phyloP scores from a whole-genome alignment of 2,329 filamentous ascomycete genomes.

The Fusarium multiceps region DNA sequence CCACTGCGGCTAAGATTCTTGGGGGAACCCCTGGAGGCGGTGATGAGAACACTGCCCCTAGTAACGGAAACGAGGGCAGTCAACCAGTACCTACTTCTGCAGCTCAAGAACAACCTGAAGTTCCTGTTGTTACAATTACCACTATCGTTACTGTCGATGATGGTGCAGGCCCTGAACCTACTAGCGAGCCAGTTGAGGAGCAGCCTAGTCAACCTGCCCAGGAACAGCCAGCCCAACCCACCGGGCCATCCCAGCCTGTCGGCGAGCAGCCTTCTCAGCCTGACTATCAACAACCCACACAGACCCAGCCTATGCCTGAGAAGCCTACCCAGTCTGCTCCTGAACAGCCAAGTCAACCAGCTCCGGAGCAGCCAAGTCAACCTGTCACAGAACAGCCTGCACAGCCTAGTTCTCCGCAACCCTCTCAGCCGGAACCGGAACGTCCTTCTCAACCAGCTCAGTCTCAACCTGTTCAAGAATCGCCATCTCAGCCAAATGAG shows the following conservation, averaged over 20 bases:
- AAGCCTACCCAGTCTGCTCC: slow-evolving; percentile 8
- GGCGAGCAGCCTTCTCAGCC: slow-evolving; percentile 16
- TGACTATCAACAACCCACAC: slow-evolving; percentile 13
- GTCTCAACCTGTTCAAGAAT: slow-evolving; percentile 9
- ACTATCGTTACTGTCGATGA: slow-evolving; percentile 48
- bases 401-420: slow-evolving; percentile 1
- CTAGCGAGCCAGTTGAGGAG: slow-evolving; percentile 17
- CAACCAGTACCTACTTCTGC: slow-evolving; percentile 28
- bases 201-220: slow-evolving; percentile 12
- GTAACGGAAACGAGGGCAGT: slow-evolving; percentile 10
- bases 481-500: slow-evolving; percentile 15
- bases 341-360: slow-evolving; percentile 12
- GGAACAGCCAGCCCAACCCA: slow-evolving; percentile 22
- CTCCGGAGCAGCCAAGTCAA: slow-evolving; percentile 6
- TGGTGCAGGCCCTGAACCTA: slow-evolving; percentile 21
- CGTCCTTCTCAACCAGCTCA: slow-evolving; percentile 11
- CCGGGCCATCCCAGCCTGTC: slow-evolving; percentile 8
- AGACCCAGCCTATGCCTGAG: slow-evolving; percentile 13
- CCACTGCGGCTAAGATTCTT: slow-evolving; percentile 57
- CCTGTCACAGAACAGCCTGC: slow-evolving; percentile 16
- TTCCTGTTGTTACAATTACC: slow-evolving; percentile 48
- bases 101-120: slow-evolving; percentile 20
- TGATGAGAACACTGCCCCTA: slow-evolving; percentile 15
- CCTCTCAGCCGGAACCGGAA: neutral
- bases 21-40: slow-evolving; percentile 43